Evolutionary conservation across 148 eudicot species (phyloP).

Genomic region (Arbutus unedo): DNA sequence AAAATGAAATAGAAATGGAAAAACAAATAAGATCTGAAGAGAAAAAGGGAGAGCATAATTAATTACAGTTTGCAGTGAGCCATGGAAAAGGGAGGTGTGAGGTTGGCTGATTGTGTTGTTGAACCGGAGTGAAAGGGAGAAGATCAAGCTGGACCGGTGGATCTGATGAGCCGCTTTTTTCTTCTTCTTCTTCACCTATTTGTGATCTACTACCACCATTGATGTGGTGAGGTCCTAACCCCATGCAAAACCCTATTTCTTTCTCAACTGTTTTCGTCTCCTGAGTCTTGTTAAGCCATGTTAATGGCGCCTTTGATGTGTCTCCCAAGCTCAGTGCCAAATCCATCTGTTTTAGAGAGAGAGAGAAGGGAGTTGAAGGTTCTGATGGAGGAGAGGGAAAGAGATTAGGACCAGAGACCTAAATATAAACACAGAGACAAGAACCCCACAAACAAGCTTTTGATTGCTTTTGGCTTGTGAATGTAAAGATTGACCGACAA

Average conservation of each 20-base stretch:
- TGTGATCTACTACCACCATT: background rate
- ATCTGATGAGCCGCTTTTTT: slow-evolving; percentile 24
- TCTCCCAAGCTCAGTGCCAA: slow-evolving; percentile 48
- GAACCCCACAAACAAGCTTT: background rate
- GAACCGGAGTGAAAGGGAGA: slow-evolving; percentile 40
- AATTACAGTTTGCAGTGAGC: slow-evolving; percentile 32
- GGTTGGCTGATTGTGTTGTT: slow-evolving; percentile 20
- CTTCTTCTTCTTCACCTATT: background rate
- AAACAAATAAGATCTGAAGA: no score
- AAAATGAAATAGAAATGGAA: background rate
- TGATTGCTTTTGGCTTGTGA: slow-evolving; percentile 5
- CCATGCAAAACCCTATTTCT: slow-evolving; percentile 50
- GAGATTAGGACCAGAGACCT: background rate
- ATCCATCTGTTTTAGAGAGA: slow-evolving; percentile 28
- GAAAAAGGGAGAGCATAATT: no score
- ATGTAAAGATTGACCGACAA: slow-evolving; percentile 40
- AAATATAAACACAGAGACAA: background rate
- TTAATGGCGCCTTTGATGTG: slow-evolving; percentile 23
- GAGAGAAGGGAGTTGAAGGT: background rate
- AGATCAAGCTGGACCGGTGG: slow-evolving; percentile 49
- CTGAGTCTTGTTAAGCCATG: slow-evolving; percentile 24
- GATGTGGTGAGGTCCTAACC: slow-evolving; percentile 8
- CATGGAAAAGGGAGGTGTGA: slow-evolving; percentile 27
- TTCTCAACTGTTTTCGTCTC: background rate
- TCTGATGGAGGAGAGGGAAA: background rate